phyloP scores from a whole-genome alignment of 148 eudicot genomes.

The Tetragonia tetragonoides region DNA sequence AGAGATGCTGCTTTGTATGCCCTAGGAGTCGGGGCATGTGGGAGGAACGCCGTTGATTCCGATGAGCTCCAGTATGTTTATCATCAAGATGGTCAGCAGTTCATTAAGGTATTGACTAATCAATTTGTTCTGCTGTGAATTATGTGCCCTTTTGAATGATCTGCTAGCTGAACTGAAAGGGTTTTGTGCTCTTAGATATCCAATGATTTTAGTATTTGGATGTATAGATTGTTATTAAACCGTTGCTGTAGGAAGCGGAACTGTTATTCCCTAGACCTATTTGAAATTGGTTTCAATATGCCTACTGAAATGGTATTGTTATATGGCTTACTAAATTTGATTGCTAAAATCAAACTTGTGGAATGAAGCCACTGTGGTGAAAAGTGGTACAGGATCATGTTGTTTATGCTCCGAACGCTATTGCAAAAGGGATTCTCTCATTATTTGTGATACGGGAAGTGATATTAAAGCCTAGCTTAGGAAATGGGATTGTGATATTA shows the following conservation, averaged over 20 bases:
- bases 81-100: conserved; percentile 79
- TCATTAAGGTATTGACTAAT: conserved; percentile 50
- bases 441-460: background rate
- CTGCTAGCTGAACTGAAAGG: background rate
- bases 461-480: background rate
- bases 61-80: conserved; percentile 86
- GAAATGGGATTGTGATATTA: background rate
- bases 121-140: no score
- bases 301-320: background rate
- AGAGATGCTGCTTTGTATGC: conserved; percentile 94
- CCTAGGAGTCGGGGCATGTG: conserved; percentile 91
- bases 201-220: background rate
- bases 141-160: no score
- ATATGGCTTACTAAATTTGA: background rate
- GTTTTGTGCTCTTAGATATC: background rate
- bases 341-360: no score
- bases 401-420: background rate
- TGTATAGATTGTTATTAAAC: background rate
- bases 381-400: background rate
- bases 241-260: background rate
- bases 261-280: background rate
- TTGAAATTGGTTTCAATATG: background rate
- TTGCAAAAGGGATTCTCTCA: background rate
- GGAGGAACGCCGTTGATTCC: conserved; percentile 66
- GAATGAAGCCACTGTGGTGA: background rate